A percentile compares a stretch with the other conserved stretches of the same genome.
phyloP scores from a whole-genome alignment of 2,329 filamentous ascomycete species.

The Endoconidiophora polonica region DNA sequence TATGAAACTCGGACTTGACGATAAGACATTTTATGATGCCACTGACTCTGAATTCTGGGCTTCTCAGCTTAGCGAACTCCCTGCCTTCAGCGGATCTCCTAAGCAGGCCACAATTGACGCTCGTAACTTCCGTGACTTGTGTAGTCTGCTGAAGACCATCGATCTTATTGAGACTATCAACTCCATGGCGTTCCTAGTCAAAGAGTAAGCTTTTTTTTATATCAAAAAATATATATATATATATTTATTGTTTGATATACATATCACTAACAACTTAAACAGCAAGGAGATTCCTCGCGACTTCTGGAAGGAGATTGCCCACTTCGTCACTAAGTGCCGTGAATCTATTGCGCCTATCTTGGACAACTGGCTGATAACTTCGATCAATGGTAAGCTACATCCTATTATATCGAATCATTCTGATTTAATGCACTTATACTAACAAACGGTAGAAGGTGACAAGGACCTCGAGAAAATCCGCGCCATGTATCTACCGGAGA shows the following conservation, averaged over 20 bases:
- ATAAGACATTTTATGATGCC: conserved; percentile 20
- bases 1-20: conserved; percentile 22
- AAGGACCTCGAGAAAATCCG: conserved; percentile 49
- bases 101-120: conserved; percentile 36
- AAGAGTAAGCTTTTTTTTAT: conserved; percentile 29
- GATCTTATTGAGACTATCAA: conserved; percentile 53
- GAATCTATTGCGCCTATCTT: conserved; percentile 44
- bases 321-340: conserved; percentile 36
- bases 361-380: conserved; percentile 43
- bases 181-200: conserved; percentile 33
- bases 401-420: neutral
- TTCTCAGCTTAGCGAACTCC: conserved; percentile 15
- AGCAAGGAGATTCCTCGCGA: conserved; percentile 26
- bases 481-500: conserved; percentile 67
- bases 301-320: conserved; percentile 37
- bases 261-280: neutral
- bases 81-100: conserved; percentile 17
- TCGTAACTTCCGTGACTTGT: conserved; percentile 50
- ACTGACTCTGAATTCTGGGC: conserved; percentile 27
- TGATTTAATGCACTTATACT: neutral
- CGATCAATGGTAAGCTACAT: conserved; percentile 33
- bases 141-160: conserved; percentile 47
- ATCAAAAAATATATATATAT: too few relatives aligned
- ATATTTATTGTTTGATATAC: neutral
- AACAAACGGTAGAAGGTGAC: conserved; percentile 33